Evolutionary conservation across 352 stramenopile genomes (phyloP).

Genomic region (Hyaloperonospora arabidopsidis): DNA sequence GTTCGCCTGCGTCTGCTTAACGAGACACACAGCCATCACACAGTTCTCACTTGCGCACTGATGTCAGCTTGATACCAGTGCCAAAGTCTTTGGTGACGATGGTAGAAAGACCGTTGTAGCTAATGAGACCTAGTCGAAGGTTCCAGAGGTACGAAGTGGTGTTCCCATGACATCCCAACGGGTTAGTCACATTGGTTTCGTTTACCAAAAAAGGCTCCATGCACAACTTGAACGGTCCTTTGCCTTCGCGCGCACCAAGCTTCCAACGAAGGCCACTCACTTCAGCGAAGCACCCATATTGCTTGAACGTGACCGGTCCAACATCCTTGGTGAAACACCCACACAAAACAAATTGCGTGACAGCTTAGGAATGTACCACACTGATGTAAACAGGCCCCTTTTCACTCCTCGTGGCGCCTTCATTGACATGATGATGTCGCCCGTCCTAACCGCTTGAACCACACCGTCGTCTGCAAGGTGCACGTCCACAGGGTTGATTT

Average conservation of each 20-base stretch:
- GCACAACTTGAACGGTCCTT: not conserved
- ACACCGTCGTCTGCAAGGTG: not conserved
- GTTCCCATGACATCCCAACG: not conserved
- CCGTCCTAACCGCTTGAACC: not conserved
- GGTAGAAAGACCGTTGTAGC: not conserved
- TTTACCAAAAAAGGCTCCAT: not conserved
- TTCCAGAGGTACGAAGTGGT: constrained; percentile 1
- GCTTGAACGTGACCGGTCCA: not conserved
- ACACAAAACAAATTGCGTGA: not conserved
- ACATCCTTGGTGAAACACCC: not conserved
- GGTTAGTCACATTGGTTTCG: not conserved
- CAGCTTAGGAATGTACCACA: not conserved
- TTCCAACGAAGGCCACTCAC: not conserved
- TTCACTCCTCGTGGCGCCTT: not conserved
- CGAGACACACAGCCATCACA: not conserved
- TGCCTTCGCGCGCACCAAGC: not conserved
- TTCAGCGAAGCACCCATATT: not conserved
- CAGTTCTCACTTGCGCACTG: not conserved
- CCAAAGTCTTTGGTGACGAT: not conserved
- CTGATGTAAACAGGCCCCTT: too few relatives aligned
- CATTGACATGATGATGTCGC: not conserved
- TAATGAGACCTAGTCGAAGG: too few relatives aligned
- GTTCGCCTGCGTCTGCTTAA: not conserved
- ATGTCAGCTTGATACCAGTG: not conserved
- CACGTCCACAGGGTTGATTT: too few relatives aligned